These are phyloP conservation scores for Ascochyta koolunga DNA, from an alignment of 2,329 filamentous ascomycete genomes.

Conservation along the genomic window DNA sequence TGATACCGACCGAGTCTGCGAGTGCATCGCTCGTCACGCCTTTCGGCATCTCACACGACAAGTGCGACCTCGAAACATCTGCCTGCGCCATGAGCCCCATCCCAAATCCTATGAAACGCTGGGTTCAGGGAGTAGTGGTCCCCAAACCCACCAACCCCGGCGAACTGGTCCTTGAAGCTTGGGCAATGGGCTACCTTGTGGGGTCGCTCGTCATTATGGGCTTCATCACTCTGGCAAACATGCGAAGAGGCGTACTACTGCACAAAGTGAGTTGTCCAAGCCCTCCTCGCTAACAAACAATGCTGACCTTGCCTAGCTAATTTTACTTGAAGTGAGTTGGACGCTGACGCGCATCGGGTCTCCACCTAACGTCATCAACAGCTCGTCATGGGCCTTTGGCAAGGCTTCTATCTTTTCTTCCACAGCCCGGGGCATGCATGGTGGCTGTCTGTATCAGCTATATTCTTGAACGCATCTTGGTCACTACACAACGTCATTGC, in stretches of 20 bases:
- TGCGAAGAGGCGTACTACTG: slow-evolving; percentile 54
- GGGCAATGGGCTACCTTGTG: slow-evolving; percentile 50
- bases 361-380: slow-evolving; percentile 32
- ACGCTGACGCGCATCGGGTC: not conserved
- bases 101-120: slow-evolving; percentile 17
- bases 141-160: slow-evolving; percentile 40
- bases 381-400: slow-evolving; percentile 62
- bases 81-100: slow-evolving; percentile 26
- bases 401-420: slow-evolving; percentile 66
- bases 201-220: slow-evolving; percentile 55
- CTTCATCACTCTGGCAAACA: slow-evolving; percentile 56
- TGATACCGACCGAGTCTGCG: slow-evolving; percentile 18
- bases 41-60: slow-evolving; percentile 21
- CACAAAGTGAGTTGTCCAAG: slow-evolving; percentile 48
- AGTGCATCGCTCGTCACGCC: slow-evolving; percentile 30
- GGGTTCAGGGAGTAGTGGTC: slow-evolving; percentile 26
- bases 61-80: slow-evolving; percentile 22
- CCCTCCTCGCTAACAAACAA: not conserved
- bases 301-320: slow-evolving; percentile 45
- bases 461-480: slow-evolving; percentile 68
- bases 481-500: slow-evolving; percentile 69
- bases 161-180: slow-evolving; percentile 48
- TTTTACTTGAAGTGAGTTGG: slow-evolving; percentile 54
- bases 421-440: slow-evolving; percentile 63
- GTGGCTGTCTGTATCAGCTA: slow-evolving; percentile 67